Conservation (phyloP, 148 eudicot species). For the Cornus kousa region DNA sequence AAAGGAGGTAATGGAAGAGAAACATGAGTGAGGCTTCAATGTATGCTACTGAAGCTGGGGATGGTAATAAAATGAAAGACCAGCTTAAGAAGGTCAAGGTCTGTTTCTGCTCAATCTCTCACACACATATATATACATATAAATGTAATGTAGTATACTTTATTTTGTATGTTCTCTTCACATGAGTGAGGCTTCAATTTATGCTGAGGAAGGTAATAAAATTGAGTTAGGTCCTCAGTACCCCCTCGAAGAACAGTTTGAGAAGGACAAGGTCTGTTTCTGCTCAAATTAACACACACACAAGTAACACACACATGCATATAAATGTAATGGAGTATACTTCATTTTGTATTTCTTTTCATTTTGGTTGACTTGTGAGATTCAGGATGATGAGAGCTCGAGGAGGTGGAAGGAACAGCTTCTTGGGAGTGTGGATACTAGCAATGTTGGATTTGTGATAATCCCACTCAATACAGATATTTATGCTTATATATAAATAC, state of each 20-base stretch:
- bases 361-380: background rate
- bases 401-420: constrained; percentile 73
- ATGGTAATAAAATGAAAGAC: too few relatives aligned
- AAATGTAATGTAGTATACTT: too few relatives aligned
- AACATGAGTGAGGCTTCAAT: constrained; percentile 42
- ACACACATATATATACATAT: too few relatives aligned
- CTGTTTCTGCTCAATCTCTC: too few relatives aligned
- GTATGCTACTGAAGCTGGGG: constrained; percentile 58
- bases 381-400: constrained; percentile 70
- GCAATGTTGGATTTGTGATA: constrained; percentile 40
- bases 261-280: constrained; percentile 62
- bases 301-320: background rate
- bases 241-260: constrained; percentile 52
- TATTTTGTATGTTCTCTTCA: too few relatives aligned
- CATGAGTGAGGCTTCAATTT: too few relatives aligned
- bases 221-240: constrained; percentile 58
- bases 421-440: constrained; percentile 55
- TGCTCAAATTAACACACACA: background rate
- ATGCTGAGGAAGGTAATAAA: constrained; percentile 24
- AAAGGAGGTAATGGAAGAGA: too few relatives aligned
- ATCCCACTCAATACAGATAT: background rate
- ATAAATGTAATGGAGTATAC: background rate
- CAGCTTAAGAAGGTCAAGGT: too few relatives aligned
- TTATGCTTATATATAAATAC: background rate
- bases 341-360: too few relatives aligned